Evolutionary conservation across 768 basidiomycete species (phyloP), one percentile per base, ranked within the genome.

Genomic region (Rhodotorula babjevae): DNA sequence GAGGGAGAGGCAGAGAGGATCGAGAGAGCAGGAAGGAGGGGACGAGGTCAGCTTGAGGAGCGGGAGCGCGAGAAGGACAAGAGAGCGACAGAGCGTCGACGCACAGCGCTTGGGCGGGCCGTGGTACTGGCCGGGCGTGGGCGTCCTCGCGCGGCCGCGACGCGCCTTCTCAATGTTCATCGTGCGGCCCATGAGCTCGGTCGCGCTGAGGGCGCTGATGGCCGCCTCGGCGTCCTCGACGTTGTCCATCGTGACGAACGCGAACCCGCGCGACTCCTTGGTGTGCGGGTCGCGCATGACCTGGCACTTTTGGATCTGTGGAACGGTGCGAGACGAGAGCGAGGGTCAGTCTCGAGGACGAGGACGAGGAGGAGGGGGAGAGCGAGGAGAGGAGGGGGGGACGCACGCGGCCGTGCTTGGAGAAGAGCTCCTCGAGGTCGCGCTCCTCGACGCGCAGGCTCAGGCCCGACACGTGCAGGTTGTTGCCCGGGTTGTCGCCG

Each of bases 141-240:
- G 90, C 21, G 92, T 91, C 75, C 92, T 85, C 27, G 92, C 92
- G 72, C 92, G 89, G 67, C 90, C 92, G 76, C 92, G 89, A 63
- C 92, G 90, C 75, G 92, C 92, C 91, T 89, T 93, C 83, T 93
- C 91, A n/a, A 99, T 90, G 69, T 85, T 90, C 66, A 93, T 85
- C 44, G 85, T 84, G 83, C 93, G 94, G 65, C 95, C 96, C 85
- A 90, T 87, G 57, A 97, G 81, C 53, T 93, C 92, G 60, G 90
- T 89, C 33, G 86, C 86, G 80, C 92, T 90, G 66, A 97, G 83
- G 11, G 88, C 89, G 49, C 90, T 87, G 73, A 97, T 87, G 67
- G 90, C 92, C 57, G 92, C 92, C 57, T 94, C 91, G 11, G 95
- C 96, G 78, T 96, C 95, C 78, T 95, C 94, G 15, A 75, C 80